Percentiles rank a stretch among this genome's conserved stretches.
phyloP scores from a whole-genome alignment of 805 yeast species.

The Schwanniomyces pseudopolymorphus region DNA sequence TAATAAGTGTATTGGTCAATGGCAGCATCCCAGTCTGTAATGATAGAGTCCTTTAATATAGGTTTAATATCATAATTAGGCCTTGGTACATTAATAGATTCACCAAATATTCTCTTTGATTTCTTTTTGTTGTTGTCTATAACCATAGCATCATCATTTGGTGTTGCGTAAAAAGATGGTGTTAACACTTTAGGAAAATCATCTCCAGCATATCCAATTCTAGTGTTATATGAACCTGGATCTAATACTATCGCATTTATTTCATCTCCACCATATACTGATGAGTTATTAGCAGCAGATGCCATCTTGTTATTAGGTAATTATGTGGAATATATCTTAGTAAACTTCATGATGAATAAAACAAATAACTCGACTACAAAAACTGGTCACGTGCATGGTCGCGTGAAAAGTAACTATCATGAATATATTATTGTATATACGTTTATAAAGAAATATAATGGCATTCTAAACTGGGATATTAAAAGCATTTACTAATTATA shows the following conservation, averaged over 20 bases:
- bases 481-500: slow-evolving; percentile 15
- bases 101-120: slow-evolving; percentile 34
- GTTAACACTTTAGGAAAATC: slow-evolving; percentile 76
- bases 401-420: background rate
- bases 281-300: slow-evolving; percentile 15
- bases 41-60: slow-evolving; percentile 57
- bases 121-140: slow-evolving; percentile 20
- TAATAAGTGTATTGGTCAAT: slow-evolving; percentile 68
- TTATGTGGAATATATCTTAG: background rate
- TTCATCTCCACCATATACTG: slow-evolving; percentile 60
- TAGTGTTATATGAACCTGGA: slow-evolving; percentile 81
- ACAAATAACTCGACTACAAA: background rate
- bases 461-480: background rate
- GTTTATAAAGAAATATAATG: background rate
- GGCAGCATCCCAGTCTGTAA: slow-evolving; percentile 87
- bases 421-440: slow-evolving; percentile 1
- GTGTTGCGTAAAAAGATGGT: slow-evolving; percentile 68
- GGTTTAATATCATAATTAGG: slow-evolving; percentile 51
- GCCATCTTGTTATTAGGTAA: slow-evolving; percentile 15
- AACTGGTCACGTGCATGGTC: background rate
- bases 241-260: slow-evolving; percentile 89
- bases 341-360: background rate
- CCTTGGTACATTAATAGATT: slow-evolving; percentile 52
- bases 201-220: slow-evolving; percentile 91
- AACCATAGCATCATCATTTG: slow-evolving; percentile 11